Evolutionary conservation across 192 early-diverging fungal genomes (phyloP).

Genomic region (Entrophospora sp.): DNA sequence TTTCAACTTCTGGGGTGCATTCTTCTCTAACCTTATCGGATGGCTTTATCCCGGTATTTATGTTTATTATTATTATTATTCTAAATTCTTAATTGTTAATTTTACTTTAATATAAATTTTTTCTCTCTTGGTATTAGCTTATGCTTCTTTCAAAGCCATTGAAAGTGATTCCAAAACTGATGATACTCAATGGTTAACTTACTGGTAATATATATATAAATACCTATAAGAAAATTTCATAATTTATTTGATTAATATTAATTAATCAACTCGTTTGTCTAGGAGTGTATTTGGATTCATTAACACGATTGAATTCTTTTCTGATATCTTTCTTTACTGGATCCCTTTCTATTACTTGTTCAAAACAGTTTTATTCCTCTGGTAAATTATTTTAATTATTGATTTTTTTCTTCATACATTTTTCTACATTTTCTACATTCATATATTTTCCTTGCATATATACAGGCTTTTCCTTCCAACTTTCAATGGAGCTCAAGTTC

Average conservation of each 20-base stretch:
- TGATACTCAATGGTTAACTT: too few species aligned
- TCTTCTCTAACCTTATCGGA: constrained; percentile 79
- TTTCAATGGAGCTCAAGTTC: constrained; percentile 63
- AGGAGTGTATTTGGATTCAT: too few species aligned
- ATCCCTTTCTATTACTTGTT: constrained; percentile 89
- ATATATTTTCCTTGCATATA: too few species aligned
- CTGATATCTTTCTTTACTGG: constrained; percentile 82
- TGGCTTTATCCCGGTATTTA: constrained; percentile 77
- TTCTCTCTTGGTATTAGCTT: constrained; percentile 59
- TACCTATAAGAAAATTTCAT: not conserved
- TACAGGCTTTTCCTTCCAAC: constrained; percentile 13
- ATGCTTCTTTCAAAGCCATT: constrained; percentile 84
- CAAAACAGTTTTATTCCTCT: constrained; percentile 81
- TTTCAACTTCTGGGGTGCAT: constrained; percentile 73
- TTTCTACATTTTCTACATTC: too few species aligned
- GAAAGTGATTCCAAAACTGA: too few species aligned
- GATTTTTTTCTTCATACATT: too few species aligned
- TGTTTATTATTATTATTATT: not conserved
- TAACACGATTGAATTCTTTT: constrained; percentile 81
- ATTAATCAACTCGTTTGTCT: constrained; percentile 78
- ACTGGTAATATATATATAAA: constrained; percentile 49
- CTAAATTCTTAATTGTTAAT: not conserved
- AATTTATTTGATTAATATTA: not conserved
- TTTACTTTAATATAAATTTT: not conserved
- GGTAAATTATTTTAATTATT: too few species aligned